Evolutionary conservation across 257 asterid species (phyloP).

Genomic region (Anisodus acutangulus): DNA sequence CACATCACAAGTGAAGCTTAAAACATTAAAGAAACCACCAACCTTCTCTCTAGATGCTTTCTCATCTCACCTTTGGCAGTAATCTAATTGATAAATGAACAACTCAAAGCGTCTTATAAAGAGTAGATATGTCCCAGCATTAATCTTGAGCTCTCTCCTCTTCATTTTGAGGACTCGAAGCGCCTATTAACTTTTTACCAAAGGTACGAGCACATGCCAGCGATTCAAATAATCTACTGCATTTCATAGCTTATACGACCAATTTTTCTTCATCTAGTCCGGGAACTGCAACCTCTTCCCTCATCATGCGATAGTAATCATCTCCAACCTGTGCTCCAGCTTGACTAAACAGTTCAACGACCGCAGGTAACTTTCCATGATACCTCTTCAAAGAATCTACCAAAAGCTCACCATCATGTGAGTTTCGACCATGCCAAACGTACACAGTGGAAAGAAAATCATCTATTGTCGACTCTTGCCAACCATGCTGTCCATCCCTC

Average conservation of each 20-base stretch:
- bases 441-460: conserved; percentile 56
- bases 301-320: conserved; percentile 45
- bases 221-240: neutral
- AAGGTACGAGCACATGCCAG: neutral
- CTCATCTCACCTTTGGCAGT: neutral
- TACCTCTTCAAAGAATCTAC: conserved; percentile 59
- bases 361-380: conserved; percentile 71
- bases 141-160: neutral
- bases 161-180: neutral
- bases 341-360: conserved; percentile 64
- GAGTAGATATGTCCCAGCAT: neutral
- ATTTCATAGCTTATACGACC: conserved; percentile 45
- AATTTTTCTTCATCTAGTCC: conserved; percentile 55
- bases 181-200: neutral
- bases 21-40: neutral
- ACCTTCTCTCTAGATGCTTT: neutral
- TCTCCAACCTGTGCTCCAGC: conserved; percentile 61
- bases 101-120: too few species aligned
- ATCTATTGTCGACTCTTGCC: conserved; percentile 76
- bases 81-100: neutral
- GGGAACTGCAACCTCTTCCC: conserved; percentile 64
- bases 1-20: neutral
- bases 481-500: conserved; percentile 84
- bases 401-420: conserved; percentile 32
- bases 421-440: conserved; percentile 65